Evolutionary conservation across 108 stramenopile genomes (phyloP), one percentile per base, ranked within the genome.

Genomic region (Mediolabrus comicus): DNA sequence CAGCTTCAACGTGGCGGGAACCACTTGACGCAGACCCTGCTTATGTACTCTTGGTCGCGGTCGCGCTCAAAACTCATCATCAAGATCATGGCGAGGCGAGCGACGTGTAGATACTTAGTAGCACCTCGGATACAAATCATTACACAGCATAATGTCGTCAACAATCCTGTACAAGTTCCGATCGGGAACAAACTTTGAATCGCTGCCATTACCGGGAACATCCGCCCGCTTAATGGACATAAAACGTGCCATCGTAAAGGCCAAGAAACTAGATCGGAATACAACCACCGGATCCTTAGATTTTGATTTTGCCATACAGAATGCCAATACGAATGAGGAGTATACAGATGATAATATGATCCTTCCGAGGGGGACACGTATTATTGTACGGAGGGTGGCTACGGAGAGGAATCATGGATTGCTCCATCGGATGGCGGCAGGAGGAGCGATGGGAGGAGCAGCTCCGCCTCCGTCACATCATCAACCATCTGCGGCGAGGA

Each of bases 121-220:
- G n/a, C n/a, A n/a, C n/a, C n/a, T n/a, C n/a, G n/a, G n/a, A n/a
- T n/a, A n/a, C n/a, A n/a, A 38, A 38, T 10, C 6, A 38, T 38
- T 2, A 38, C 10, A 67, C 25, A 63, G 14, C 10, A 67, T 24
- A 63, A 90, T 90, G 86, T 57, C 87, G 22, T 89, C 90, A 31
- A 90, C 87, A 53, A 94, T 94, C 64, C 75, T 90, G 55, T 94
- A 94, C 84, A 91, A 91, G 72, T 94, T 94, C 84, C 88, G 85
- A 32, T 83, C 90, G 24, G 81, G 85, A 3, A 85, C 86, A 29
- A 88, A 74, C 65, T 94, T 90, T 74, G 87, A 90, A 71, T 67
- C 90, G 16, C 70, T 94, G 55, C 85, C 88, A 25, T 62, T 92
- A 17, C 88, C 90, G 0, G 92, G 90, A 14, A 83, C 87, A 10